These are phyloP conservation scores for Ceratobasidium sp. DNA, from an alignment of 1,284 basidiomycete genomes.

Conservation along the genomic window DNA sequence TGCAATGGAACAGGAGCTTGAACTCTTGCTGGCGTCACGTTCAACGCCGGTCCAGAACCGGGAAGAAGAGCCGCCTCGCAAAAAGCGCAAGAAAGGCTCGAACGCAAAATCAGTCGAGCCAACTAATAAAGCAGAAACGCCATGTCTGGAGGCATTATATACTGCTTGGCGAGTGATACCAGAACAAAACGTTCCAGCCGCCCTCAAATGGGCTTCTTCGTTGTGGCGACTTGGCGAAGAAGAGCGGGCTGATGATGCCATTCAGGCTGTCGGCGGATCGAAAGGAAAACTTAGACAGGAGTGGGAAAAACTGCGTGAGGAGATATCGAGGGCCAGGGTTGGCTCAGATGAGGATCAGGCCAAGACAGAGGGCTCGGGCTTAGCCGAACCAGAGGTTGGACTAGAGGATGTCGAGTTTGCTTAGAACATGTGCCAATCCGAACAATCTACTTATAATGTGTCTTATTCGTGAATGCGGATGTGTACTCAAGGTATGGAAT, in stretches of 20 bases:
- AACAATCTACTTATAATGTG: too few relatives aligned
- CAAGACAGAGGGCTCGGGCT: too few relatives aligned
- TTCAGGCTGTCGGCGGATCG: conserved; percentile 21
- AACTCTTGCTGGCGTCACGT: background rate
- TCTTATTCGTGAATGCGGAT: background rate
- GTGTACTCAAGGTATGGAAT: background rate
- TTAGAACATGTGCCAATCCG: background rate
- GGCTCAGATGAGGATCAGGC: background rate
- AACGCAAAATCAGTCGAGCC: background rate
- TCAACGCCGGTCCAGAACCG: background rate
- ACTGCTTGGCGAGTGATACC: conserved; percentile 38
- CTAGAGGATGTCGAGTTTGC: conserved; percentile 29
- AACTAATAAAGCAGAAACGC: background rate
- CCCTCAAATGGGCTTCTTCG: conserved; percentile 20
- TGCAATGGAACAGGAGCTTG: conserved; percentile 31
- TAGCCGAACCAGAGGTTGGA: background rate
- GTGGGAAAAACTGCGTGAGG: conserved; percentile 23
- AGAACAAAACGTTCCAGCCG: conserved; percentile 26
- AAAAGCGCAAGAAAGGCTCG: background rate
- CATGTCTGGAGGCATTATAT: conserved; percentile 31
- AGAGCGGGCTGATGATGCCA: conserved; percentile 2
- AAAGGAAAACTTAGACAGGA: conserved; percentile 33
- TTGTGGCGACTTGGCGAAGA: conserved; percentile 14
- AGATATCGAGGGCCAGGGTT: background rate
- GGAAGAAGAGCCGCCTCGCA: background rate